Percentiles rank a stretch among this genome's conserved stretches.
These are phyloP conservation scores for Anthracocystis setariae DNA, from an alignment of 1,284 basidiomycete genomes.

Conservation along the genomic window DNA sequence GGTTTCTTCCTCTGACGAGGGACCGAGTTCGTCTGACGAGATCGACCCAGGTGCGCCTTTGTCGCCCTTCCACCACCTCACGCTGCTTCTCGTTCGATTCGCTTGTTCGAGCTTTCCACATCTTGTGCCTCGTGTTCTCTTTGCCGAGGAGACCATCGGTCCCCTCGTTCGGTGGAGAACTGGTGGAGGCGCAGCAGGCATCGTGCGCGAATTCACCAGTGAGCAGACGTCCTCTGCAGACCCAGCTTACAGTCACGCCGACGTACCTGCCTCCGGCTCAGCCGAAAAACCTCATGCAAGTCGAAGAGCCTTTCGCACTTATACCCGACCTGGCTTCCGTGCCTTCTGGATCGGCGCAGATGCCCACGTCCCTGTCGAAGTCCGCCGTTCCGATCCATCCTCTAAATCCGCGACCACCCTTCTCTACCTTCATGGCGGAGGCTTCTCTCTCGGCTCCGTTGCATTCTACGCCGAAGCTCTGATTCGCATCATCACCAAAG, in stretches of 20 bases:
- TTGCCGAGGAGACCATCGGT: conserved; percentile 65
- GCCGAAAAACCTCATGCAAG: conserved; percentile 5
- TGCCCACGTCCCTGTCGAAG: conserved; percentile 37
- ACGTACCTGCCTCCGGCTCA: neutral
- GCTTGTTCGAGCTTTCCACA: conserved; percentile 63
- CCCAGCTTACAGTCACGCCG: neutral
- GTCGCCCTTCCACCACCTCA: conserved; percentile 62
- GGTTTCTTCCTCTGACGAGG: conserved; percentile 29
- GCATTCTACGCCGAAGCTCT: conserved; percentile 67
- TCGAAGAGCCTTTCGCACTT: neutral
- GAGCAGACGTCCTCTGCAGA: conserved; percentile 4
- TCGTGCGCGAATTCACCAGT: conserved; percentile 52
- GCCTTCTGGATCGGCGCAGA: conserved; percentile 63
- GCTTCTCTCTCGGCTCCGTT: conserved; percentile 65
- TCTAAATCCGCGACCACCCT: conserved; percentile 53
- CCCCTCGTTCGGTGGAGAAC: conserved; percentile 65
- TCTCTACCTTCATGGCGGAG: conserved; percentile 65
- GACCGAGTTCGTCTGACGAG: conserved; percentile 11
- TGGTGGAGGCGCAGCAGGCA: conserved; percentile 55
- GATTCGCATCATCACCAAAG: conserved; percentile 60
- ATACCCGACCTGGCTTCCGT: conserved; percentile 45
- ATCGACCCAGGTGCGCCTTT: conserved; percentile 36
- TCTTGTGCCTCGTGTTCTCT: conserved; percentile 61
- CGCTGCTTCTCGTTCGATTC: conserved; percentile 58
- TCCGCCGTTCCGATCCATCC: conserved; percentile 31